phyloP scores from a whole-genome alignment of 169 alveolate genomes.

The Plasmodium sp. region DNA sequence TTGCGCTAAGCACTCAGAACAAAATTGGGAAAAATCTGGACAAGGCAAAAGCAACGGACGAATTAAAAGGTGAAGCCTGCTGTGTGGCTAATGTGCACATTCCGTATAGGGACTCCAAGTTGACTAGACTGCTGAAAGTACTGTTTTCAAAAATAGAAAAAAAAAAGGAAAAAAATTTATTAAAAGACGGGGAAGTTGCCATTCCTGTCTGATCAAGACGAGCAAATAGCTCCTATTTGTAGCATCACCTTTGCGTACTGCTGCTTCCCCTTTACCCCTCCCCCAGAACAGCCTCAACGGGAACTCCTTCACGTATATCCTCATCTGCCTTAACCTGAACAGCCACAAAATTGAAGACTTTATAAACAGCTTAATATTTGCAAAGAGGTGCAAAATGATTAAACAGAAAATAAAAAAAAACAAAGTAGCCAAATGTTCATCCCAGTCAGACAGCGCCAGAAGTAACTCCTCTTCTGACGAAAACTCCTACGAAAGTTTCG shows the following conservation, averaged over 20 bases:
- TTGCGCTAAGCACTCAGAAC: constrained; percentile 53
- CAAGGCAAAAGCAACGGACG: constrained; percentile 5
- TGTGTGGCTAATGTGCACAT: constrained; percentile 14
- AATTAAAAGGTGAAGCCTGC: constrained; percentile 9
- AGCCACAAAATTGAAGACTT: constrained; percentile 65
- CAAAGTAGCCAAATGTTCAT: neutral
- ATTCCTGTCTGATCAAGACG: neutral
- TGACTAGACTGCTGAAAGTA: constrained; percentile 66
- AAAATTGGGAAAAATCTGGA: constrained; percentile 33
- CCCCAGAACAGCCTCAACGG: constrained; percentile 52
- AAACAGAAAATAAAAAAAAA: constrained; percentile 66
- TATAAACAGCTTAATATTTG: constrained; percentile 57
- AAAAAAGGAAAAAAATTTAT: neutral
- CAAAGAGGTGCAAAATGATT: constrained; percentile 71
- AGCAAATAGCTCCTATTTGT: neutral
- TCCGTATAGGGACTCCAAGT: constrained; percentile 66
- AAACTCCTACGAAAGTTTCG: constrained; percentile 42
- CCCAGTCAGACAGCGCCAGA: constrained; percentile 13
- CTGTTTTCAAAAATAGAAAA: neutral
- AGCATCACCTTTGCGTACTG: neutral
- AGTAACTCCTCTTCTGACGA: constrained; percentile 7
- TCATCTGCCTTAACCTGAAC: constrained; percentile 50
- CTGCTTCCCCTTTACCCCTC: neutral
- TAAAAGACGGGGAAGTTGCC: neutral
- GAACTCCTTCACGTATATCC: constrained; percentile 51